These are phyloP conservation scores for Penicillium sp. DNA, from an alignment of 2,329 filamentous ascomycete genomes.

Conservation along the genomic window DNA sequence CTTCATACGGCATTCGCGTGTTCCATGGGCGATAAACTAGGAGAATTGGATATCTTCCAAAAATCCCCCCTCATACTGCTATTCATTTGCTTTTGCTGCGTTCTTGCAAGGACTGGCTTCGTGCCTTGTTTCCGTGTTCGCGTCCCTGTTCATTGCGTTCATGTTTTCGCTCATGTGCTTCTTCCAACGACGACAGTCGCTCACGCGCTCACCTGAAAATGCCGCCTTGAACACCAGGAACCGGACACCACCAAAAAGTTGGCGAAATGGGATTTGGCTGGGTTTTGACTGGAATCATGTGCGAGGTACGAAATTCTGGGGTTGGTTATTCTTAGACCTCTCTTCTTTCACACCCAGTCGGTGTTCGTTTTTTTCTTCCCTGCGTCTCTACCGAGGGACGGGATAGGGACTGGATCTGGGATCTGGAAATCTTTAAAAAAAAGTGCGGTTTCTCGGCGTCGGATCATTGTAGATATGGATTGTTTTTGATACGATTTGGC, in stretches of 20 bases:
- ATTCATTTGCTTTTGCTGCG: slow-evolving; percentile 12
- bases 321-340: background rate
- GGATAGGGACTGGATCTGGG: slow-evolving; percentile 9
- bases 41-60: slow-evolving; percentile 7
- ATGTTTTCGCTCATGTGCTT: slow-evolving; percentile 1
- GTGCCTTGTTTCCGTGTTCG: slow-evolving; percentile 32
- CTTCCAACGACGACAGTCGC: background rate
- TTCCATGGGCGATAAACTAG: background rate
- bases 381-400: background rate
- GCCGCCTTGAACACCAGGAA: background rate
- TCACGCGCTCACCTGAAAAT: background rate
- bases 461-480: slow-evolving; percentile 30
- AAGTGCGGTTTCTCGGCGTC: slow-evolving; percentile 28
- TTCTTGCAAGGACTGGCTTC: slow-evolving; percentile 20
- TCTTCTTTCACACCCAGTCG: slow-evolving; percentile 14
- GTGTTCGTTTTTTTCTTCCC: slow-evolving; percentile 11
- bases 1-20: slow-evolving; percentile 5
- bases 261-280: background rate
- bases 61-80: slow-evolving; percentile 1
- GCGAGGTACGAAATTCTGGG: background rate
- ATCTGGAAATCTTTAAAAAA: slow-evolving; percentile 17
- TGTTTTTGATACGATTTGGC: slow-evolving; percentile 20
- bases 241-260: background rate
- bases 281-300: background rate
- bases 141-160: slow-evolving; percentile 8